Evolutionary conservation across 2,329 filamentous ascomycete species (phyloP).

Genomic region (Nigrospora sphaerica): DNA sequence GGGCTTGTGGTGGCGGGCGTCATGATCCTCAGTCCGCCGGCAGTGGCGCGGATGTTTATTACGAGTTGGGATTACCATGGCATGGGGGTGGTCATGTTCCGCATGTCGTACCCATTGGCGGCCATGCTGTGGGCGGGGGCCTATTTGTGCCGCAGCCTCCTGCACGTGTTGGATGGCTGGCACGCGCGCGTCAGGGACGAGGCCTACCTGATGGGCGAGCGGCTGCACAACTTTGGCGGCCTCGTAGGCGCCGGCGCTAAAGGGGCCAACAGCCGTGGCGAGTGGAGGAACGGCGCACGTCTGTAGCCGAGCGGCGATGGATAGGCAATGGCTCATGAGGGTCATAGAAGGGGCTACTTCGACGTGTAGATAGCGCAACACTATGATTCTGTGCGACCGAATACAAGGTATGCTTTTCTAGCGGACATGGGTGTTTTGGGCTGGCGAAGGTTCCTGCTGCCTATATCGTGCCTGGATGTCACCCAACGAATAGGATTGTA

Average conservation of each 20-base stretch:
- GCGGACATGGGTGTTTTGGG: too few species aligned
- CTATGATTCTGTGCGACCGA: too few species aligned
- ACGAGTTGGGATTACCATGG: conserved; percentile 2
- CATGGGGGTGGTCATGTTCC: conserved; percentile 34
- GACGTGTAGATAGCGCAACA: too few species aligned
- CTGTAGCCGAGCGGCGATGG: neutral
- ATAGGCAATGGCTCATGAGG: too few species aligned
- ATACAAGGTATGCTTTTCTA: too few species aligned
- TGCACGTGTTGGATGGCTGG: conserved; percentile 65
- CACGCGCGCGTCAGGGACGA: conserved; percentile 81
- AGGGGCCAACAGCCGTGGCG: neutral
- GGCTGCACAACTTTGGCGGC: conserved; percentile 75
- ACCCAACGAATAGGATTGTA: too few species aligned
- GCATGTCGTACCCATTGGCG: conserved; percentile 63
- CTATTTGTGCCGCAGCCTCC: conserved; percentile 41
- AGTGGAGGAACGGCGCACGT: conserved; percentile 1
- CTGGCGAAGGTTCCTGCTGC: too few species aligned
- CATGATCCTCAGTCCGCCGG: conserved; percentile 39
- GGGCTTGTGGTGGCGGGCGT: conserved; percentile 52
- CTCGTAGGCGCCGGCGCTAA: neutral
- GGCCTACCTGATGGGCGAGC: conserved; percentile 90
- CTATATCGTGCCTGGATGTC: too few species aligned
- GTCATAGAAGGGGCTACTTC: too few species aligned
- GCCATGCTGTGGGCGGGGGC: conserved; percentile 40
- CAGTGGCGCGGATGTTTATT: conserved; percentile 8